Evolutionary conservation across 345 rosid species (phyloP).

Genomic region (Citrus hindsii): DNA sequence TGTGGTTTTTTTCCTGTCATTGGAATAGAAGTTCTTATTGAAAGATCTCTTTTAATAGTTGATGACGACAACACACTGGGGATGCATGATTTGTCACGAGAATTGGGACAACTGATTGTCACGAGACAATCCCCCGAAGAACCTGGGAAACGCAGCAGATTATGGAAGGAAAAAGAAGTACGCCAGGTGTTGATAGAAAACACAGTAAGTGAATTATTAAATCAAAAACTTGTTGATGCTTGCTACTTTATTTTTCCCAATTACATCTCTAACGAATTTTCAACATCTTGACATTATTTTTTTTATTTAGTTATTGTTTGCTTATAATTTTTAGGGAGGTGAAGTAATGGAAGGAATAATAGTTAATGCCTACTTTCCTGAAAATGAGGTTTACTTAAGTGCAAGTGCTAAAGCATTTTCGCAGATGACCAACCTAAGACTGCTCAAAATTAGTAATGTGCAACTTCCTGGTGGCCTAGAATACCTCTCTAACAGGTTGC

Average conservation of each 20-base stretch:
- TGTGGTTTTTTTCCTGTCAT: no score
- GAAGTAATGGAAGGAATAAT: background rate
- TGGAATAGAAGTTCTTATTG: no score
- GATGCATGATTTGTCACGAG: background rate
- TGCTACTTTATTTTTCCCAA: no score
- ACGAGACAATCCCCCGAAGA: background rate
- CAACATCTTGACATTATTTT: no score
- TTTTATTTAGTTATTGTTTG: no score
- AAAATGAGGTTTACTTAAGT: background rate
- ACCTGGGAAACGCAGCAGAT: background rate
- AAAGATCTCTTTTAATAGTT: no score
- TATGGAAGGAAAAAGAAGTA: background rate
- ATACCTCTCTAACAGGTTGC: background rate
- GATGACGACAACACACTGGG: no score
- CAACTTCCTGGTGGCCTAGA: no score
- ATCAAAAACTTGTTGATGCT: no score
- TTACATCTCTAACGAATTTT: no score
- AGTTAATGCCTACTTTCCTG: background rate
- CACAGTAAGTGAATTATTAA: background rate
- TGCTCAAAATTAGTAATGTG: background rate
- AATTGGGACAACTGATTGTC: background rate
- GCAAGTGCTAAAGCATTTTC: background rate
- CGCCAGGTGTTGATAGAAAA: background rate
- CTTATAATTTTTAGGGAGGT: background rate
- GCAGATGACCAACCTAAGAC: background rate